Evolutionary conservation across 2,329 filamentous ascomycete species (phyloP).

Genomic region (Colletotrichum echinochloae): DNA sequence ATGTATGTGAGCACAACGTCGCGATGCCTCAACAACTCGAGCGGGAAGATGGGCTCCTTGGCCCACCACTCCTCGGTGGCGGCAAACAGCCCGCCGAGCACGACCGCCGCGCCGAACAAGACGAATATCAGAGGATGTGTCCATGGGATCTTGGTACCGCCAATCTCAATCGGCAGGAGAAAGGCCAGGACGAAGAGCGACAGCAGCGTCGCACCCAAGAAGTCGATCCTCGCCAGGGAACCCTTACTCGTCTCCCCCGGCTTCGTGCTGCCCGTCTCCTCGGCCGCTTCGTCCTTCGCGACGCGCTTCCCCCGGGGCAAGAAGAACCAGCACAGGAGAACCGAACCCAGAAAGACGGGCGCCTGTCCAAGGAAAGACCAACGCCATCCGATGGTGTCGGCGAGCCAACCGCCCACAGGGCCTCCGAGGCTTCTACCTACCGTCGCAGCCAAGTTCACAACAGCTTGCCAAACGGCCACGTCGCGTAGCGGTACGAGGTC

Average conservation of each 20-base stretch:
- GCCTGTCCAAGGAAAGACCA: slow-evolving; percentile 75
- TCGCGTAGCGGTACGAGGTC: slow-evolving; percentile 65
- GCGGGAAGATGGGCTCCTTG: slow-evolving; percentile 68
- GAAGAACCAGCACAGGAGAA: slow-evolving; percentile 64
- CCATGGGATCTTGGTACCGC: slow-evolving; percentile 68
- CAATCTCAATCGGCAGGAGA: slow-evolving; percentile 65
- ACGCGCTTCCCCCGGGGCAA: slow-evolving; percentile 53
- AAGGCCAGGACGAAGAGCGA: slow-evolving; percentile 69
- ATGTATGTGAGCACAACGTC: slow-evolving; percentile 66
- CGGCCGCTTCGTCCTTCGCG: neutral
- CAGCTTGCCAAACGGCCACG: slow-evolving; percentile 65
- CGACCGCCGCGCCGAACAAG: slow-evolving; percentile 49
- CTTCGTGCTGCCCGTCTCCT: slow-evolving; percentile 1
- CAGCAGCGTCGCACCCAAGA: slow-evolving; percentile 67
- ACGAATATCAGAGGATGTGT: slow-evolving; percentile 59
- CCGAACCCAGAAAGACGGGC: slow-evolving; percentile 66
- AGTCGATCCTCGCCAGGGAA: slow-evolving; percentile 61
- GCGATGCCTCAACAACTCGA: slow-evolving; percentile 63
- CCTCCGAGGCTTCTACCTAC: slow-evolving; percentile 64
- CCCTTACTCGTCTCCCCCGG: slow-evolving; percentile 42
- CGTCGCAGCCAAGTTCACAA: slow-evolving; percentile 64
- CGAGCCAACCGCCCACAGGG: slow-evolving; percentile 70
- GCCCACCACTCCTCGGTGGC: slow-evolving; percentile 49
- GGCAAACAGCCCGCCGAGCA: slow-evolving; percentile 32
- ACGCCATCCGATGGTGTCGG: slow-evolving; percentile 75